Base-by-base conservation (phyloP, 495 filamentous ascomycete genomes). In the Cercophora newfieldiana region DNA sequence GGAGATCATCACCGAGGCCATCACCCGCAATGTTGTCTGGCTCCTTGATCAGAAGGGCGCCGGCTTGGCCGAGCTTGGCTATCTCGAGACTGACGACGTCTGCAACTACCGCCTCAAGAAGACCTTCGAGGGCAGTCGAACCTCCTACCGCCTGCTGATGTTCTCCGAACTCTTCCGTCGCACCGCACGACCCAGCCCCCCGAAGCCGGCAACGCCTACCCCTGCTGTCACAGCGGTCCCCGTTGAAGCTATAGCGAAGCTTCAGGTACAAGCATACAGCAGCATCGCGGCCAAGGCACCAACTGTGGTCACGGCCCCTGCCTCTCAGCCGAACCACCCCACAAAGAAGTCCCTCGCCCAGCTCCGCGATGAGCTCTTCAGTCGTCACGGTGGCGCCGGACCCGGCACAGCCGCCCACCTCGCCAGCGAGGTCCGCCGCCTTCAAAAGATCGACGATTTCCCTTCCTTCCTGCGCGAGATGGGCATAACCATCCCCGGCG, bases 81-180 rank as follows among this genome's bases (percentile, higher is more conserved):
- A 80, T 60, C 63, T 84, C 14, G 83, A 86, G 68, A 66, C 75
- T 12, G 65, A 69, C 29, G 71, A 68, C 0, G 64, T 78, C 18
- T 82, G 77, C 3, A 55, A 77, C 0, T 84, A 84, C 65, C 82
- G 82, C n/a, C 73, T 86, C 0, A 57, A 74, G 24, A 76, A 79
- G 66, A 83, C 81, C 0, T 85, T 82, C 59, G 64, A 78, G 18
- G 83, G 81, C 10, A 76, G 74, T 56, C 76, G 74, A 28, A 81
- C 80, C 1, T 83, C 80, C 1, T 86, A 84, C 69, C 75, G 79
- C 4, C 76, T 86, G 18, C 75, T 85, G 25, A 84, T 86, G 82
- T 84, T 86, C 72, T 76, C 78, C 2, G 77, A 80, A 59, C 77
- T 86, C 8, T 85, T 86, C 69, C 77, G 77, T 16, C 74, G 73